phyloP scores from a whole-genome alignment of 371 early-diverging fungal species.

The Sporodiniella umbellata region DNA sequence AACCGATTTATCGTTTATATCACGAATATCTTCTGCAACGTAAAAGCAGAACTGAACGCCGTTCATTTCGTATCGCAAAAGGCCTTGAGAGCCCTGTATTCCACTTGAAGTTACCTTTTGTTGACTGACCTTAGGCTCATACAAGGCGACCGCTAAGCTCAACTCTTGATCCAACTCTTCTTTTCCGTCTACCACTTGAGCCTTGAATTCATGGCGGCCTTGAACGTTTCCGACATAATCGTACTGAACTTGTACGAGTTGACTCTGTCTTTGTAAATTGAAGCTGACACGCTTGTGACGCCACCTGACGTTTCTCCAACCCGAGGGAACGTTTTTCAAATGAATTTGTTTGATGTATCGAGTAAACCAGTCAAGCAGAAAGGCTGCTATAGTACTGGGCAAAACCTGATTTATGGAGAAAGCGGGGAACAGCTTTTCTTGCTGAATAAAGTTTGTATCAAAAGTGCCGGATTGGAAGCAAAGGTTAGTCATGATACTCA shows the following conservation, averaged over 20 bases:
- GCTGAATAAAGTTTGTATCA: constrained; percentile 59
- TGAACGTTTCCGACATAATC: constrained; percentile 37
- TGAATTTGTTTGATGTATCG: constrained; percentile 46
- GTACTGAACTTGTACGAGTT: constrained; percentile 40
- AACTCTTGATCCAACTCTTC: constrained; percentile 11
- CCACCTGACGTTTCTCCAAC: constrained; percentile 60
- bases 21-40: constrained; percentile 44
- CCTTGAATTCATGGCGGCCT: constrained; percentile 36
- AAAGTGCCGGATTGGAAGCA: constrained; percentile 57
- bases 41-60: constrained; percentile 54
- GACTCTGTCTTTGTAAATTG: constrained; percentile 20
- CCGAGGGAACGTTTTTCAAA: constrained; percentile 48
- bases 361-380: constrained; percentile 55
- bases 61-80: constrained; percentile 48
- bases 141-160: constrained; percentile 13
- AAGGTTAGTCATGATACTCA: constrained; percentile 51
- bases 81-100: constrained; percentile 31
- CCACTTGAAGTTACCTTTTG: constrained; percentile 26
- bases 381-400: constrained; percentile 34
- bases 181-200: constrained; percentile 26
- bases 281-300: constrained; percentile 41
- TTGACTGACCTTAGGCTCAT: constrained; percentile 24
- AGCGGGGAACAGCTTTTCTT: constrained; percentile 33
- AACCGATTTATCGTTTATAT: constrained; percentile 43
- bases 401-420: constrained; percentile 13